A percentile compares a stretch with the other conserved stretches of the same genome.
Conservation (phyloP, 2,329 filamentous ascomycete genomes). For the Didymella pomorum region DNA sequence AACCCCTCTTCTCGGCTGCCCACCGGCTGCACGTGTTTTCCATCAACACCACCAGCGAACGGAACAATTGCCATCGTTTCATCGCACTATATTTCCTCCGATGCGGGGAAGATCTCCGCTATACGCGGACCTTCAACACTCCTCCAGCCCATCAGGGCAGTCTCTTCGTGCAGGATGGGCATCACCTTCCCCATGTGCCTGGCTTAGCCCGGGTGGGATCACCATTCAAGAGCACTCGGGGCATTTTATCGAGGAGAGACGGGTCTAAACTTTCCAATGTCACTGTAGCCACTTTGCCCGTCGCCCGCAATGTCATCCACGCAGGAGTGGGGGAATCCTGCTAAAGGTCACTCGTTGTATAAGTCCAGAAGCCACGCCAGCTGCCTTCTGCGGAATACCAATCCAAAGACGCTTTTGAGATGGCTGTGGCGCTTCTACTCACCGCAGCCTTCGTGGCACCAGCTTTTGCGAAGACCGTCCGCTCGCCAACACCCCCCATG, state of each 20-base stretch:
- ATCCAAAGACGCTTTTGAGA: neutral
- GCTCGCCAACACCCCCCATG: slow-evolving; percentile 41
- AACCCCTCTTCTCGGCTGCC: neutral
- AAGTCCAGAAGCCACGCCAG: neutral
- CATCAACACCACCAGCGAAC: too few relatives aligned
- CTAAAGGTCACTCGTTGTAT: neutral
- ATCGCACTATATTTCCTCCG: slow-evolving; percentile 17
- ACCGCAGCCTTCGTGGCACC: slow-evolving; percentile 13
- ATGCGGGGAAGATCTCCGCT: slow-evolving; percentile 14
- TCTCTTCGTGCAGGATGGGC: neutral
- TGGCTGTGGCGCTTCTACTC: slow-evolving; percentile 11
- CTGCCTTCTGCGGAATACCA: neutral
- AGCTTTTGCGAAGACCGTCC: slow-evolving; percentile 27
- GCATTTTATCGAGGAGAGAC: neutral
- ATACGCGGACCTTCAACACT: neutral
- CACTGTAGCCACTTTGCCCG: neutral
- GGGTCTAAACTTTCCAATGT: slow-evolving; percentile 1
- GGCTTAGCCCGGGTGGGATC: neutral
- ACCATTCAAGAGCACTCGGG: neutral
- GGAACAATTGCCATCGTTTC: neutral
- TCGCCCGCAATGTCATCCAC: slow-evolving; percentile 2
- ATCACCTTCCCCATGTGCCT: slow-evolving; percentile 9
- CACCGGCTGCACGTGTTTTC: neutral
- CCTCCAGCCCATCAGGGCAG: neutral
- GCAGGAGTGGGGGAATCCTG: neutral